Evolutionary conservation across 1,284 basidiomycete species (phyloP).

Genomic region (Xerocomus amazonicus): DNA sequence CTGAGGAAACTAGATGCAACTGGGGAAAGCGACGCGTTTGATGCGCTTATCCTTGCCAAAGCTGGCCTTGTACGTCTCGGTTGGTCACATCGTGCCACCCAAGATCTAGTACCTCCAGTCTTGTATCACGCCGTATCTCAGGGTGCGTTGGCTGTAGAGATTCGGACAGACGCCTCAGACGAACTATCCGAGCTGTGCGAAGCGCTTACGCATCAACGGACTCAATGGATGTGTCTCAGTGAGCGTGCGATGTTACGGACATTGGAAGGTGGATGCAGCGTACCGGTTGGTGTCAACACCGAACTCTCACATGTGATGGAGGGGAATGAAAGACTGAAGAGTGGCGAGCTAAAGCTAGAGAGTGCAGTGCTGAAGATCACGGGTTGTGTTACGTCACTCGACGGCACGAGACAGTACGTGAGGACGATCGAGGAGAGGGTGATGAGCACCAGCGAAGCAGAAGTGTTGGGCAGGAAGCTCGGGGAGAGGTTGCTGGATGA

Average conservation of each 20-base stretch:
- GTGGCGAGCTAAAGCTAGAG: conserved; percentile 27
- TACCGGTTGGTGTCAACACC: conserved; percentile 89
- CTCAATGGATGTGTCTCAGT: conserved; percentile 72
- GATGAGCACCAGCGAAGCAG: conserved; percentile 55
- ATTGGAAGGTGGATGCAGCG: conserved; percentile 95
- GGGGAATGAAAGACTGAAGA: conserved; percentile 29
- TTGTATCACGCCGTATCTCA: conserved; percentile 93
- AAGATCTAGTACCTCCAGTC: conserved; percentile 70
- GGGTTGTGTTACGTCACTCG: conserved; percentile 78
- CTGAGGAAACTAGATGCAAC: conserved; percentile 88
- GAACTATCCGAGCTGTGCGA: conserved; percentile 62
- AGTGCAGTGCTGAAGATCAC: conserved; percentile 53
- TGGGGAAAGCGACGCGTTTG: conserved; percentile 64
- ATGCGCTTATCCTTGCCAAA: conserved; percentile 90
- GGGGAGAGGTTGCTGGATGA: conserved; percentile 60
- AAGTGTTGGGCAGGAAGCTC: conserved; percentile 62
- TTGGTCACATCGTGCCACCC: conserved; percentile 75
- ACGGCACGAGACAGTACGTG: conserved; percentile 69
- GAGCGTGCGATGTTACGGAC: conserved; percentile 86
- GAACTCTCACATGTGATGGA: conserved; percentile 32
- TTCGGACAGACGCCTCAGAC: conserved; percentile 66
- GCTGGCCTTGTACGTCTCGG: conserved; percentile 89
- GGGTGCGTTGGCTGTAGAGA: conserved; percentile 89
- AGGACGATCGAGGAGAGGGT: conserved; percentile 58
- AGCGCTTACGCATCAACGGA: conserved; percentile 70